phyloP scores from a whole-genome alignment of 768 basidiomycete species.

The Calvatia gigantea region DNA sequence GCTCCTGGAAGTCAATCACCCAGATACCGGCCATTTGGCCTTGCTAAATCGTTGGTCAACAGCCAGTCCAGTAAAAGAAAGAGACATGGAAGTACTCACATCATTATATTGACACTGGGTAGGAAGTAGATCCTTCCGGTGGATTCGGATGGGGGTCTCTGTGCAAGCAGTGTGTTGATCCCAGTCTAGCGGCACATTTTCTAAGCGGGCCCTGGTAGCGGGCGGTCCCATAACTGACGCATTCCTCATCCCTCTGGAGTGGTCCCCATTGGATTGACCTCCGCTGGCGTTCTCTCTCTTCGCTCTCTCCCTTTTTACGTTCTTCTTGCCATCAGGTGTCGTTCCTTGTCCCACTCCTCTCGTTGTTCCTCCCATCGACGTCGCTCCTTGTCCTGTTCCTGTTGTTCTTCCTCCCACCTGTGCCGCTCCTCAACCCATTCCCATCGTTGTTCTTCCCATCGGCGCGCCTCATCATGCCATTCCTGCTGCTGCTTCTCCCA shows the following conservation, averaged over 20 bases:
- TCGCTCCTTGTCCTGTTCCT: background rate
- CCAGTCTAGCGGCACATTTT: background rate
- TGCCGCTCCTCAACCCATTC: too few species aligned
- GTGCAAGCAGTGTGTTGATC: slow-evolving; percentile 1
- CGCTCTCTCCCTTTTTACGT: background rate
- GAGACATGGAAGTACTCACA: background rate
- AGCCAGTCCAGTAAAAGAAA: background rate
- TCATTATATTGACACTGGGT: background rate
- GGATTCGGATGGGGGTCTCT: slow-evolving; percentile 2
- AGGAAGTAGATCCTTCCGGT: background rate
- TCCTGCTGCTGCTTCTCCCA: too few species aligned
- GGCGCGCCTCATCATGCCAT: too few species aligned
- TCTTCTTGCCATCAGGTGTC: too few species aligned
- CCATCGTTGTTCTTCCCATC: too few species aligned
- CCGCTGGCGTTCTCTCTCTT: background rate
- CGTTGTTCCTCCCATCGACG: background rate
- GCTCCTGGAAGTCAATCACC: slow-evolving; percentile 5
- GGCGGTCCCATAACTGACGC: background rate
- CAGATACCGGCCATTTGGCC: slow-evolving; percentile 4
- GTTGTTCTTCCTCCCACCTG: too few species aligned
- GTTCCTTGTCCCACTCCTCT: too few species aligned
- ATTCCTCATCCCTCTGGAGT: background rate
- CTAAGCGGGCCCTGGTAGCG: slow-evolving; percentile 2
- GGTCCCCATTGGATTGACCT: slow-evolving; percentile 3
- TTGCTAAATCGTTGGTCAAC: background rate